Percentiles rank a stretch among this genome's conserved stretches.
phyloP scores from a whole-genome alignment of 345 rosid species.

The Melaleuca alternifolia region DNA sequence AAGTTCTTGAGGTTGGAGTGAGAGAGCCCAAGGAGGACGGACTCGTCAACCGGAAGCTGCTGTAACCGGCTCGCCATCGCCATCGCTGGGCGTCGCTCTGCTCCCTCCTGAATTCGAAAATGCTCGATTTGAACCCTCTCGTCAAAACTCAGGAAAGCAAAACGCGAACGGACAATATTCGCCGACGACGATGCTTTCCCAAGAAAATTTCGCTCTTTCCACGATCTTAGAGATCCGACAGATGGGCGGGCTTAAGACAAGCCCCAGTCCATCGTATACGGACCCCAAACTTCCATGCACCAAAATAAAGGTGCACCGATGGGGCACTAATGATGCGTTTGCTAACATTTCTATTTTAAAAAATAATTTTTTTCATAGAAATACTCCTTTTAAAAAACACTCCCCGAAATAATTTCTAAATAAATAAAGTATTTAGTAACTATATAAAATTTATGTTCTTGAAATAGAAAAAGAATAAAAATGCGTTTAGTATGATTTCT shows the following conservation, averaged over 20 bases:
- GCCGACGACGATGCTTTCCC: neutral
- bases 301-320: neutral
- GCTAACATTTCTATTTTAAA: too few relatives aligned
- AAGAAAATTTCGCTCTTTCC: too few relatives aligned
- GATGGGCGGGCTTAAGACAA: too few relatives aligned
- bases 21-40: slow-evolving; percentile 53
- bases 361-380: too few relatives aligned
- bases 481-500: too few relatives aligned
- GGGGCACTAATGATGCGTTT: too few relatives aligned
- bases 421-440: too few relatives aligned
- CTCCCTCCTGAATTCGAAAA: neutral
- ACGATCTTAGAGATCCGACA: too few relatives aligned
- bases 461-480: too few relatives aligned
- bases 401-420: too few relatives aligned
- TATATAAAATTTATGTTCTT: too few relatives aligned
- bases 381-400: too few relatives aligned
- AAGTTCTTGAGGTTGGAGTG: slow-evolving; percentile 74
- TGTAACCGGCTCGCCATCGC: slow-evolving; percentile 11
- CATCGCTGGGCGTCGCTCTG: neutral
- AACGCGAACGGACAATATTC: neutral
- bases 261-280: neutral
- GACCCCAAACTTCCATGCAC: neutral
- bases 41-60: slow-evolving; percentile 48
- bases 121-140: neutral
- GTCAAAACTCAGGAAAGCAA: neutral